Evolutionary conservation across 352 stramenopile genomes (phyloP).

Genomic region (Phytophthora cactorum): DNA sequence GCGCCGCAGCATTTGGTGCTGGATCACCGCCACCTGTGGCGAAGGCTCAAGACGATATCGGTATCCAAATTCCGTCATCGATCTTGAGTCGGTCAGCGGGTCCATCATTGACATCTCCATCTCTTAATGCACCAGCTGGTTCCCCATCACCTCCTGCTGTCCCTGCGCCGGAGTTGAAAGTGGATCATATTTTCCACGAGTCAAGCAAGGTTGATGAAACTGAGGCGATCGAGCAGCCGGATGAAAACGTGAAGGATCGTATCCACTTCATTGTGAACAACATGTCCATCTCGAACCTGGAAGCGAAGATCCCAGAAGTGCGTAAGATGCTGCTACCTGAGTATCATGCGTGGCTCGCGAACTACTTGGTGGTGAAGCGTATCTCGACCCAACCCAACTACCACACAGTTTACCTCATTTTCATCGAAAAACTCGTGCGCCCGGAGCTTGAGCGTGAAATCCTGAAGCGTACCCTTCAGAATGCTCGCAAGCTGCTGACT

Average conservation of each 20-base stretch:
- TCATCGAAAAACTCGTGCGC: slow-evolving; percentile 97
- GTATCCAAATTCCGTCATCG: slow-evolving; percentile 48
- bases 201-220: slow-evolving; percentile 67
- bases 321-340: slow-evolving; percentile 93
- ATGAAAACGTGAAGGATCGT: slow-evolving; percentile 93
- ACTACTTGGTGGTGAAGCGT: slow-evolving; percentile 99
- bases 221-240: slow-evolving; percentile 71
- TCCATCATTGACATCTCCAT: slow-evolving; percentile 54
- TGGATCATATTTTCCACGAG: slow-evolving; percentile 88
- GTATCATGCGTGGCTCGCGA: slow-evolving; percentile 98
- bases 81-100: slow-evolving; percentile 54
- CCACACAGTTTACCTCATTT: slow-evolving; percentile 97
- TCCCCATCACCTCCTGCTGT: slow-evolving; percentile 49
- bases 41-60: slow-evolving; percentile 42
- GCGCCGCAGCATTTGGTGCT: slow-evolving; percentile 29
- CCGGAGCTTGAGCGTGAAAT: slow-evolving; percentile 95
- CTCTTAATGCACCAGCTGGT: slow-evolving; percentile 45
- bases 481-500: slow-evolving; percentile 96
- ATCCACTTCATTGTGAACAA: slow-evolving; percentile 99
- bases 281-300: slow-evolving; percentile 97
- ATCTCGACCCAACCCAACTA: slow-evolving; percentile 99
- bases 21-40: slow-evolving; percentile 19
- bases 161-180: slow-evolving; percentile 63
- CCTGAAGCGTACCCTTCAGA: slow-evolving; percentile 94
- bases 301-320: slow-evolving; percentile 96